These are phyloP conservation scores for Populus hybrid DNA, from an alignment of 441 rosid species.

Conservation along the genomic window DNA sequence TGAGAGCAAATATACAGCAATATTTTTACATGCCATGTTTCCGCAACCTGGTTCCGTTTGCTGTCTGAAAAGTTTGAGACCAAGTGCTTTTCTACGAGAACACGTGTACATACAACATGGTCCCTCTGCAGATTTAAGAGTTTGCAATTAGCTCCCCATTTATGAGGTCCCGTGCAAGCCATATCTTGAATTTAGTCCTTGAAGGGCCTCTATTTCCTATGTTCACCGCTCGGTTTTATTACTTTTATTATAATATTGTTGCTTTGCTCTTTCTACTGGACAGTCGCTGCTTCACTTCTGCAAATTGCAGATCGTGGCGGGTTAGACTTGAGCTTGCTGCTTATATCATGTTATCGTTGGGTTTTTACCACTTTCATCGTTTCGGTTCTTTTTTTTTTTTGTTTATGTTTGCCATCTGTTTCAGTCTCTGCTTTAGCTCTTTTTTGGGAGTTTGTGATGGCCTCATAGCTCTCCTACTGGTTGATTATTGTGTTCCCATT, in stretches of 20 bases:
- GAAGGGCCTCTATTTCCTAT: background rate
- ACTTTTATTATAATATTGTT: too few species aligned
- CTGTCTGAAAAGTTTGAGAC: constrained; percentile 45
- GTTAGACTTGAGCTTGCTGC: background rate
- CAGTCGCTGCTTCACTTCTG: background rate
- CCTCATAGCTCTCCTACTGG: background rate
- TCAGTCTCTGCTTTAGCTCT: background rate
- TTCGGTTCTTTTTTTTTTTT: too few species aligned
- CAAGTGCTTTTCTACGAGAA: constrained; percentile 20
- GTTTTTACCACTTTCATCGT: too few species aligned
- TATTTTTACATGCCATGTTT: background rate
- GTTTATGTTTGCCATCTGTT: background rate
- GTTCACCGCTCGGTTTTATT: too few species aligned
- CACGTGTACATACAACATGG: background rate
- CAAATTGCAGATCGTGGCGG: background rate
- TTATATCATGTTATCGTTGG: too few species aligned
- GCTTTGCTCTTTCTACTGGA: too few species aligned
- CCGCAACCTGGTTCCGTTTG: constrained; percentile 6
- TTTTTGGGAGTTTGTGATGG: background rate
- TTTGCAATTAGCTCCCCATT: background rate
- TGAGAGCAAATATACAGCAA: background rate
- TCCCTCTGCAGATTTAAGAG: constrained; percentile 6
- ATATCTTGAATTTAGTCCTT: background rate
- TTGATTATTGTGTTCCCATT: too few species aligned
- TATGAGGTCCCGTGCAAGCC: background rate